Evolutionary conservation across 306 rosid species (phyloP), one percentile per base, ranked within the genome.

Genomic region (Quercus variabilis): DNA sequence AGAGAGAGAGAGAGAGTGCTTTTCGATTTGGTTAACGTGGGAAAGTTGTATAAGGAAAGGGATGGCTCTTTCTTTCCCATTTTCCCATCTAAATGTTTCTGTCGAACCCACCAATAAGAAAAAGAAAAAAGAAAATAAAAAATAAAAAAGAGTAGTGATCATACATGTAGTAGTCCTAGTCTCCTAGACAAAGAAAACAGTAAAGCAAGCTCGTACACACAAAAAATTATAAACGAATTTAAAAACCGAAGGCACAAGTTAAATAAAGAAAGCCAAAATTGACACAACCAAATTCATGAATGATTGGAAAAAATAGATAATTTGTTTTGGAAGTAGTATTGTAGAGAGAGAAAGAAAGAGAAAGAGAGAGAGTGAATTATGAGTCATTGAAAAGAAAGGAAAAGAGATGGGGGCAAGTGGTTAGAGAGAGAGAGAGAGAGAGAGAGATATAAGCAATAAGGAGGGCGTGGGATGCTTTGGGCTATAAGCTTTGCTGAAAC

Each of bases 11-110:
- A 51, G 54, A 83, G 84, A 63, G 62, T 78, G 82, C 87, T 93
- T 93, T 96, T 96, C 97, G 98, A 93, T 96, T 90, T 96, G 82
- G 90, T 92, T 91, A 96, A 96, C 94, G 97, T 91, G 91, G 97
- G 93, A 93, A 93, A 91, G 89, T 84, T 78, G 90, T 81, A 87
- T 81, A 87, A 80, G 83, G 83, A 93, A 91, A 91, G 90, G 86
- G 96, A 90, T 76, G 89, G 74, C 87, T 91, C 83, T 78, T 79
- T 86, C 77, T 74, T 89, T 78, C 33, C 35, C 31, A 73, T 79
- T 86, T 79, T 28, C 60, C 15, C 54, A 69, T 41, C 51, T 54
- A 3, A 2, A 11, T 60, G 43, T 65, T 49, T 55, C 77, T 57
- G 59, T 30, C 3, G 14, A 69, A 35, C 59, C 87, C 83, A 79